These are phyloP conservation scores for Lophiostoma macrostomum DNA, from an alignment of 495 filamentous ascomycete genomes.

Conservation along the genomic window DNA sequence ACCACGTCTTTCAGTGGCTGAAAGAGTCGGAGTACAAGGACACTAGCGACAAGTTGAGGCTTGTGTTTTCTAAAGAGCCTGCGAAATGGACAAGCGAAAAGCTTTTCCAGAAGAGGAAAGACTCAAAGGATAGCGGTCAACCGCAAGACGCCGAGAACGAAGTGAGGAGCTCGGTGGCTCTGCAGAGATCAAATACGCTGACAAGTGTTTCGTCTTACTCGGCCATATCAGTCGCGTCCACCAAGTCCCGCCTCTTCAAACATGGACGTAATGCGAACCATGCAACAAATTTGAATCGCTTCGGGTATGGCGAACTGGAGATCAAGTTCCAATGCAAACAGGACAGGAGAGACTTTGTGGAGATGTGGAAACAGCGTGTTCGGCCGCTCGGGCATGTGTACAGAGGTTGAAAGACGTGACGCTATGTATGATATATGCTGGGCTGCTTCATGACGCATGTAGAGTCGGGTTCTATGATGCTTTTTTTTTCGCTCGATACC, in stretches of 20 bases:
- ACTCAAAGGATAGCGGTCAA: no score
- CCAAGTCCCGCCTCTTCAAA: background rate
- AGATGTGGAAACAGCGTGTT: constrained; percentile 14
- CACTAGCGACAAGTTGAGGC: constrained; percentile 4
- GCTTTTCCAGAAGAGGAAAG: constrained; percentile 7
- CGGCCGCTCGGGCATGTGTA: constrained; percentile 17
- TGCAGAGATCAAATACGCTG: background rate
- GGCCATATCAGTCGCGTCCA: background rate
- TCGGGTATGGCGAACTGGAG: constrained; percentile 19
- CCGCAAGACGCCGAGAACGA: background rate
- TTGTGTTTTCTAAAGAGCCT: constrained; percentile 23
- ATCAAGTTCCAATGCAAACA: constrained; percentile 20
- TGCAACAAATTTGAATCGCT: constrained; percentile 12
- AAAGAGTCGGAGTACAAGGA: constrained; percentile 20
- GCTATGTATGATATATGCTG: no score
- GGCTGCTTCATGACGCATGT: no score
- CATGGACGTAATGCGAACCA: background rate
- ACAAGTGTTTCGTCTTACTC: background rate
- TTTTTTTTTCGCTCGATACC: no score
- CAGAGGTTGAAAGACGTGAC: no score
- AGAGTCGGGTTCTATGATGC: no score
- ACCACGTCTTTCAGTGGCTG: constrained; percentile 21
- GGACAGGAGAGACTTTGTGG: constrained; percentile 21
- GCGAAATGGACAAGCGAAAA: constrained; percentile 16
- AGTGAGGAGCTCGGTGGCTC: background rate